Conservation (phyloP, 345 rosid species). For the Mallotus nudiflorus region DNA sequence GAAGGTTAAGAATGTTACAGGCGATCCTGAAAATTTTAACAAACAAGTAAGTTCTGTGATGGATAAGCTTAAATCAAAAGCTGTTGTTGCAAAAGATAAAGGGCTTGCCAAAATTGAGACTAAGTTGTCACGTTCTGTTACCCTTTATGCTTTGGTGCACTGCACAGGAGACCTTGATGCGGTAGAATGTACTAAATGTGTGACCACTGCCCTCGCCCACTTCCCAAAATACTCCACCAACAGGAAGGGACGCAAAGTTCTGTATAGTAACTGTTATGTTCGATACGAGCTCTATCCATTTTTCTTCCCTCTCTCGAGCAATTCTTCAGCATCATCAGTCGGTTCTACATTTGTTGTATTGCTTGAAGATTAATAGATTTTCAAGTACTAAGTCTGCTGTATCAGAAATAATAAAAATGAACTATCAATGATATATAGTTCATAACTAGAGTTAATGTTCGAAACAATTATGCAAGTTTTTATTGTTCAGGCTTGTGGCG, state of each 20-base stretch:
- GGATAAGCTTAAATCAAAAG: conserved; percentile 50
- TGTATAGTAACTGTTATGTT: conserved; percentile 68
- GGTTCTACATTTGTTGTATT: conserved; percentile 17
- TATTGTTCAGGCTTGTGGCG: too few species aligned
- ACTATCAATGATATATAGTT: too few species aligned
- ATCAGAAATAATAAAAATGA: too few species aligned
- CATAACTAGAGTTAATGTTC: too few species aligned
- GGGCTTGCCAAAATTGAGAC: conserved; percentile 68
- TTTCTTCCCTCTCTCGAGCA: conserved; percentile 54
- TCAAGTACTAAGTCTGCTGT: too few species aligned
- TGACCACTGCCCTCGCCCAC: conserved; percentile 55
- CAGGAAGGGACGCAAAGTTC: conserved; percentile 61
- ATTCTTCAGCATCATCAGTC: conserved; percentile 12
- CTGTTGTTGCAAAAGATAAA: conserved; percentile 41
- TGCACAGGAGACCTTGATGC: conserved; percentile 63
- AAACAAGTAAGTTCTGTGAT: conserved; percentile 46
- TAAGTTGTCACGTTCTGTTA: conserved; percentile 48
- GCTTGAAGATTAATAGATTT: conserved; percentile 35
- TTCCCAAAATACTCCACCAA: conserved; percentile 48
- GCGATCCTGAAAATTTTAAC: conserved; percentile 43
- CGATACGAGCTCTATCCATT: conserved; percentile 83
- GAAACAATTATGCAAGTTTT: too few species aligned
- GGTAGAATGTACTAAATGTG: conserved; percentile 65
- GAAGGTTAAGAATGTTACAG: conserved; percentile 56
- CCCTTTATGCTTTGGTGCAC: conserved; percentile 65